These are phyloP conservation scores for Glomus cerebriforme DNA, from an alignment of 192 early-diverging fungal genomes.

Conservation along the genomic window DNA sequence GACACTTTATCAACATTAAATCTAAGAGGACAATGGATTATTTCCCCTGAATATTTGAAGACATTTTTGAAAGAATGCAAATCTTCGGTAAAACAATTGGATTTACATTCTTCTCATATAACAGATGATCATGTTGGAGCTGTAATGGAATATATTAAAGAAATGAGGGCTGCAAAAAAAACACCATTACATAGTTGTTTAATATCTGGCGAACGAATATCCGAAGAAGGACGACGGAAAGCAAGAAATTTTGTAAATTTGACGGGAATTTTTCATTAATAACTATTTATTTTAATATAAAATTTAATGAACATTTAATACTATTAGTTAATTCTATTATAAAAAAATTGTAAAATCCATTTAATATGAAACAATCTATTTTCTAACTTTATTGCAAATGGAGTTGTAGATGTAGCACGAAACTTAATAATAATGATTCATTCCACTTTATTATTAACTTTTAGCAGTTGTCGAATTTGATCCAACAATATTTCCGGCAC, in stretches of 20 bases:
- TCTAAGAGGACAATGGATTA: background rate
- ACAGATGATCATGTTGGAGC: constrained; percentile 3
- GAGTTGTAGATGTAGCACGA: too few species aligned
- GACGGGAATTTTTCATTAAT: background rate
- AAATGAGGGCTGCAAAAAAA: background rate
- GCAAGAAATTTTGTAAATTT: background rate
- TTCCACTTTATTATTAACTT: background rate
- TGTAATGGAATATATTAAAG: background rate
- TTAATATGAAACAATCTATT: too few species aligned
- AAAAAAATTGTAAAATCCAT: too few species aligned
- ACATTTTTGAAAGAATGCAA: background rate
- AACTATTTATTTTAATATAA: too few species aligned
- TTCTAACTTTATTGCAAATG: too few species aligned
- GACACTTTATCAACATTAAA: constrained; percentile 2
- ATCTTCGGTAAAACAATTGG: background rate
- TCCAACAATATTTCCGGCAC: background rate
- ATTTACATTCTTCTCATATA: constrained; percentile 5
- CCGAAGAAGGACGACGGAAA: background rate
- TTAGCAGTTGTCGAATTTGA: background rate
- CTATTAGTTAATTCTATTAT: too few species aligned
- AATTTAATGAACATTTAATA: too few species aligned
- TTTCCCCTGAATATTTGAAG: background rate
- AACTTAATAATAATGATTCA: too few species aligned
- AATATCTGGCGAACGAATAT: background rate
- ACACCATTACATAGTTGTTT: background rate